phyloP scores from a whole-genome alignment of 73 alveolate species.

The Paramecium caudatum region DNA sequence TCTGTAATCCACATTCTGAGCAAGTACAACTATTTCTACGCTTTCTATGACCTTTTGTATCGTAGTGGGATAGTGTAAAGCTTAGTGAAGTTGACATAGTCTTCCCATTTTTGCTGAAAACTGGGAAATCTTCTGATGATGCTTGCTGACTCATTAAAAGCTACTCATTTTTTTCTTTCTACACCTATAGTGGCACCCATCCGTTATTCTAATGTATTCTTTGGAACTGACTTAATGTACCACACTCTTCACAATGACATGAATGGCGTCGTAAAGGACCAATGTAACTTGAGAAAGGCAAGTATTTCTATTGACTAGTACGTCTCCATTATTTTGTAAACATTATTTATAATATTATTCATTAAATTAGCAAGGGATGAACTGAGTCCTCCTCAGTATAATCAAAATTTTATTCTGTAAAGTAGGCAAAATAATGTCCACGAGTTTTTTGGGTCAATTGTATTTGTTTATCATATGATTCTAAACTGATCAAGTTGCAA shows the following conservation, averaged over 20 bases:
- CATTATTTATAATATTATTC: constrained; percentile 4
- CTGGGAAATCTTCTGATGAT: neutral
- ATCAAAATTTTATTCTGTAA: constrained; percentile 12
- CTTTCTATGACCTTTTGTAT: neutral
- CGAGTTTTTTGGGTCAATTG: neutral
- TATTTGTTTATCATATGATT: constrained; percentile 2
- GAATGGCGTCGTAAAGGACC: neutral
- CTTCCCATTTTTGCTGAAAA: neutral
- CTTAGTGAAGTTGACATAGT: constrained; percentile 23
- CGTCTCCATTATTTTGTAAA: constrained; percentile 38
- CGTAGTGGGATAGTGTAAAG: neutral
- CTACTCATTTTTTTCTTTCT: neutral
- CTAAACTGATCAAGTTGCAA: neutral
- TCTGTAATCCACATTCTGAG: neutral
- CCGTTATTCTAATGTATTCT: constrained; percentile 6
- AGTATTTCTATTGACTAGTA: neutral
- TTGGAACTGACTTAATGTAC: constrained; percentile 33
- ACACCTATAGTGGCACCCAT: neutral
- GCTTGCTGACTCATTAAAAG: neutral
- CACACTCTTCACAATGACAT: constrained; percentile 39
- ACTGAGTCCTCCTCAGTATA: constrained; percentile 39
- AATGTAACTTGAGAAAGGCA: neutral
- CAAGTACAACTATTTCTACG: constrained; percentile 52
- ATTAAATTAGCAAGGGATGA: constrained; percentile 15
- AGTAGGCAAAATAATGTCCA: constrained; percentile 38